These are phyloP conservation scores for Naganishia onofrii DNA, from an alignment of 768 basidiomycete species.

Conservation along the genomic window DNA sequence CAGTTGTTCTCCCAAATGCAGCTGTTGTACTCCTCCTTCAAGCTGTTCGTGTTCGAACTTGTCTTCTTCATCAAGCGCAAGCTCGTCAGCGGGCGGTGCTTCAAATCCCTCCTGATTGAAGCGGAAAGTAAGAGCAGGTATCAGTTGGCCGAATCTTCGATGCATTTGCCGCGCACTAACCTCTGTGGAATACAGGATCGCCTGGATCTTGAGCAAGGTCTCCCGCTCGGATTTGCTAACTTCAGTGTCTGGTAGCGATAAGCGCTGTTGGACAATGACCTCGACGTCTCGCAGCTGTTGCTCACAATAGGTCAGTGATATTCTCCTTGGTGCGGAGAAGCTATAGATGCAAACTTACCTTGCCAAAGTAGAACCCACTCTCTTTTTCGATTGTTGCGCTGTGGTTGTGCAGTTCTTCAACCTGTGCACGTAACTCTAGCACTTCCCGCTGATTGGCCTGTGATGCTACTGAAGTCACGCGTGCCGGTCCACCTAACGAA, in stretches of 20 bases:
- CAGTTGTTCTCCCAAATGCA: slow-evolving; percentile 1
- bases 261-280: slow-evolving; percentile 78
- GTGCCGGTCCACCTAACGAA: slow-evolving; percentile 13
- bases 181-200: slow-evolving; percentile 92
- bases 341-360: slow-evolving; percentile 59
- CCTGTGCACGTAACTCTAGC: slow-evolving; percentile 67
- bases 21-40: slow-evolving; percentile 4
- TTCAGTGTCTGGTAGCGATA: slow-evolving; percentile 62
- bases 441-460: slow-evolving; percentile 51
- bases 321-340: not conserved
- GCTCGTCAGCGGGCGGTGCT: slow-evolving; percentile 59
- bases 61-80: slow-evolving; percentile 34
- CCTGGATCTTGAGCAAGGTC: slow-evolving; percentile 74
- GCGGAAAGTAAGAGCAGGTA: slow-evolving; percentile 13
- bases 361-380: slow-evolving; percentile 96
- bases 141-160: not conserved
- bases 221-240: slow-evolving; percentile 53
- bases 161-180: slow-evolving; percentile 55
- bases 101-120: slow-evolving; percentile 78
- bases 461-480: slow-evolving; percentile 30
- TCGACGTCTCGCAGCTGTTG: slow-evolving; percentile 89
- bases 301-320: not conserved
- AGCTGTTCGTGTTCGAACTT: slow-evolving; percentile 22
- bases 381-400: slow-evolving; percentile 94
- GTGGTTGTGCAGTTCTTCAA: slow-evolving; percentile 75